Percentiles rank a stretch among this genome's conserved stretches.
Evolutionary conservation across 768 basidiomycete genomes (phyloP).

Genomic region (Rossbeevera mucosa): DNA sequence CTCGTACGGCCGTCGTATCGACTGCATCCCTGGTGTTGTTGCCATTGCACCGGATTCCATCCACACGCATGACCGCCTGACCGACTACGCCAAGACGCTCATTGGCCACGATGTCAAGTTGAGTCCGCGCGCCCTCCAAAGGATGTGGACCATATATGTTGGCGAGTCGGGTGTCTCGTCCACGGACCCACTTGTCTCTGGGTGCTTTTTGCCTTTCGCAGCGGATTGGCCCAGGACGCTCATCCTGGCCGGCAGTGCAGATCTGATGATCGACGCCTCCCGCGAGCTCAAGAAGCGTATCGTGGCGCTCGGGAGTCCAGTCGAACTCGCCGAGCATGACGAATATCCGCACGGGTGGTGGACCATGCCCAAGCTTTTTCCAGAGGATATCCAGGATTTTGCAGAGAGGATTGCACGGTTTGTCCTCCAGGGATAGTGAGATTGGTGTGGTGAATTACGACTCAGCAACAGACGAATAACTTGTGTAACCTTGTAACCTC

Average conservation of each 20-base stretch:
- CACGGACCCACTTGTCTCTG: constrained; percentile 19
- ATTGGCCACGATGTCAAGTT: constrained; percentile 2
- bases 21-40: constrained; percentile 49
- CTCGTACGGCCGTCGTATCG: constrained; percentile 16
- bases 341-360: constrained; percentile 22
- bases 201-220: constrained; percentile 10
- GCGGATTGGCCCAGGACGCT: constrained; percentile 20
- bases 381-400: constrained; percentile 10
- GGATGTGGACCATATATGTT: constrained; percentile 3
- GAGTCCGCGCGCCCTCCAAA: background rate
- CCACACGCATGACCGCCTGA: constrained; percentile 1
- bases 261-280: constrained; percentile 11
- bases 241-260: constrained; percentile 17
- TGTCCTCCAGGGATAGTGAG: no score
- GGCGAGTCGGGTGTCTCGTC: constrained; percentile 4
- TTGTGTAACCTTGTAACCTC: no score
- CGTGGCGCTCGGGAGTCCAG: background rate
- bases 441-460: no score
- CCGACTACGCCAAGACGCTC: constrained; percentile 3
- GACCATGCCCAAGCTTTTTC: constrained; percentile 12
- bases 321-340: constrained; percentile 25
- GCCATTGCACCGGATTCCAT: constrained; percentile 45
- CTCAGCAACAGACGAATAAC: no score
- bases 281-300: constrained; percentile 12
- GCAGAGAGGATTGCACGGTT: constrained; percentile 11